These are phyloP conservation scores for Termitomyces sp. DNA, from an alignment of 768 basidiomycete species.

Conservation along the genomic window DNA sequence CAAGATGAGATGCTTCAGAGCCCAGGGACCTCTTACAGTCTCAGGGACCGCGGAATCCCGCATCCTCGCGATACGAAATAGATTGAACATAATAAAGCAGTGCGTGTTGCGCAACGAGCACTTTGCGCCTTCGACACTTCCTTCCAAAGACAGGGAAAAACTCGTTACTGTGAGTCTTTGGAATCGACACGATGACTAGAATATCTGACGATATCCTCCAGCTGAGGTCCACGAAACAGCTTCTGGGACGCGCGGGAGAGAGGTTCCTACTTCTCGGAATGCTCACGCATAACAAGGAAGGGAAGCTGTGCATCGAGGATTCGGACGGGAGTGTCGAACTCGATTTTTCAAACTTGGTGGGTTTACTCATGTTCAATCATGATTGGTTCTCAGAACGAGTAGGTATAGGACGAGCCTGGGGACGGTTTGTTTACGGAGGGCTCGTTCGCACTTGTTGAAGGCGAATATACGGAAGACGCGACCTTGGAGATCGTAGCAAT, in stretches of 20 bases:
- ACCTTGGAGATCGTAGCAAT: constrained; percentile 88
- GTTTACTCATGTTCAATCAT: constrained; percentile 19
- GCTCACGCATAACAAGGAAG: constrained; percentile 86
- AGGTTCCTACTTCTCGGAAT: constrained; percentile 93
- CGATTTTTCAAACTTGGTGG: constrained; percentile 83
- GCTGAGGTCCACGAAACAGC: constrained; percentile 95
- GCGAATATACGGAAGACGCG: constrained; percentile 92
- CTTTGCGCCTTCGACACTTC: constrained; percentile 93
- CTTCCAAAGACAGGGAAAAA: constrained; percentile 81
- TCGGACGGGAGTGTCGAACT: constrained; percentile 87
- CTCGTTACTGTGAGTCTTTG: constrained; percentile 72
- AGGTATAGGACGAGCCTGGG: constrained; percentile 74
- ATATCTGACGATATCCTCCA: constrained; percentile 25
- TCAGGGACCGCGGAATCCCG: constrained; percentile 84
- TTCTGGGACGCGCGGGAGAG: constrained; percentile 85
- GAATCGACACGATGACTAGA: background rate
- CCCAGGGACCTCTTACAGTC: constrained; percentile 54
- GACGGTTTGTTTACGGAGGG: constrained; percentile 97
- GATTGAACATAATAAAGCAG: constrained; percentile 89
- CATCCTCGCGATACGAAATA: constrained; percentile 74
- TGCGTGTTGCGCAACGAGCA: constrained; percentile 94
- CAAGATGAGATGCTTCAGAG: constrained; percentile 33
- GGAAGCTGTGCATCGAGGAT: constrained; percentile 89
- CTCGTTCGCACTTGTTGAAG: constrained; percentile 91
- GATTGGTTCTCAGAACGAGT: constrained; percentile 17